A percentile compares a stretch with the other conserved stretches of the same genome.
Evolutionary conservation across 306 rosid species (phyloP).

Genomic region (Cucumis hystrix): DNA sequence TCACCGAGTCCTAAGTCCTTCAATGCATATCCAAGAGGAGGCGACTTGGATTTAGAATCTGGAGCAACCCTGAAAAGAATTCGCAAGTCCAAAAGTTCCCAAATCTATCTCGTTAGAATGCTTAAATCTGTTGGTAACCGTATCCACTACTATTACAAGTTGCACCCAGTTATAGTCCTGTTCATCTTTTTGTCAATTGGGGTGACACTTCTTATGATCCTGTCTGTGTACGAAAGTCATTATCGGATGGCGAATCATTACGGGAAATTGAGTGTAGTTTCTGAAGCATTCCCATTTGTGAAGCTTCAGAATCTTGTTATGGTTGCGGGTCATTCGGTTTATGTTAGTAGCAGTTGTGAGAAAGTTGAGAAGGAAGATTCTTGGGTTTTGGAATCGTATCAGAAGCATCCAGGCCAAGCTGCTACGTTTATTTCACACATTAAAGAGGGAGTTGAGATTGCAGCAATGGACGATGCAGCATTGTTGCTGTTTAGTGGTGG

Average conservation of each 20-base stretch:
- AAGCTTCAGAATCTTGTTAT: conserved; percentile 65
- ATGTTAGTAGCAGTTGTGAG: conserved; percentile 66
- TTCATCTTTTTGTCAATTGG: conserved; percentile 36
- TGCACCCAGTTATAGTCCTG: conserved; percentile 42
- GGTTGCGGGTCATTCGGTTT: conserved; percentile 96
- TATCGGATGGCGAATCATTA: conserved; percentile 13
- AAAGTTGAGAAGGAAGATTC: conserved; percentile 77
- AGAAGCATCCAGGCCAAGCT: conserved; percentile 88
- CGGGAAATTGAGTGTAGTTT: conserved; percentile 13
- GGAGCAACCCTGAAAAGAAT: conserved; percentile 30
- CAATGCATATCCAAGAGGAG: conserved; percentile 35
- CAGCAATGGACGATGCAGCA: conserved; percentile 44
- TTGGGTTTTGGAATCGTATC: conserved; percentile 89
- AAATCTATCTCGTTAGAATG: conserved; percentile 39
- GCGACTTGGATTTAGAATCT: conserved; percentile 69
- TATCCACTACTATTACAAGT: conserved; percentile 38
- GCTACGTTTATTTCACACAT: conserved; percentile 65
- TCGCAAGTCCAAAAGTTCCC: conserved; percentile 37
- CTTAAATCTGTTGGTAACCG: conserved; percentile 43
- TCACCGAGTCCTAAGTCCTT: conserved; percentile 50
- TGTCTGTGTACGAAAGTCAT: conserved; percentile 37
- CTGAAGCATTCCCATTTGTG: conserved; percentile 36
- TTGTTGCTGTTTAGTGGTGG: conserved; percentile 88
- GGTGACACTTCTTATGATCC: conserved; percentile 29
- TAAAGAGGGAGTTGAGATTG: conserved; percentile 41